A percentile compares a stretch with the other conserved stretches of the same genome.
Evolutionary conservation across 345 rosid species (phyloP).

Genomic region (Eucalyptus coolabah): DNA sequence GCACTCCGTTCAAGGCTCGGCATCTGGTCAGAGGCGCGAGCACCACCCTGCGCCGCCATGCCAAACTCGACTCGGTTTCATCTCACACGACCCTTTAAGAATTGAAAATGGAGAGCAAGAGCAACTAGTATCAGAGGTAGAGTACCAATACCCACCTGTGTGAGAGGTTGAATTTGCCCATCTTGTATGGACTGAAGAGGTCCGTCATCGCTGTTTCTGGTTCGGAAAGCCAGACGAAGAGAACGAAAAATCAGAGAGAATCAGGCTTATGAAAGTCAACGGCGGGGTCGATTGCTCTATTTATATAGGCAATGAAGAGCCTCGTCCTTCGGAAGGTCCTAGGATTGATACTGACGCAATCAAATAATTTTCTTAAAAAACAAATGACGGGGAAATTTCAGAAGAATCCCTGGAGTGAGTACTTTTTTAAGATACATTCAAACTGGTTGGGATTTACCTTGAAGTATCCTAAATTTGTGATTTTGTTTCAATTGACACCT

Average conservation of each 20-base stretch:
- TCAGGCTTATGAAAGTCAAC: not conserved
- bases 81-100: not conserved
- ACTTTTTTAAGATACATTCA: not conserved
- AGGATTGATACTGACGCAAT: fast-evolving
- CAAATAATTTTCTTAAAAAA: not conserved
- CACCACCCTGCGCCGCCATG: not conserved
- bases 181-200: not conserved
- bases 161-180: not conserved
- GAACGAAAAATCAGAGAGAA: not conserved
- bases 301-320: not conserved
- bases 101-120: not conserved
- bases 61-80: not conserved
- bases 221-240: not conserved
- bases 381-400: not conserved
- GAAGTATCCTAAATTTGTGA: not conserved
- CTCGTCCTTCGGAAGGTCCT: not conserved
- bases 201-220: not conserved
- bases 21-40: not conserved
- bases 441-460: not conserved
- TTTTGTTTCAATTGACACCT: not conserved
- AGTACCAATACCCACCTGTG: not conserved
- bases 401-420: not conserved
- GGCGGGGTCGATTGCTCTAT: not conserved
- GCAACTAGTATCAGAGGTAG: not conserved
- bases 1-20: not conserved